Conservation (phyloP, 2,329 filamentous ascomycete genomes). For the Scortechinia acanthostroma region DNA sequence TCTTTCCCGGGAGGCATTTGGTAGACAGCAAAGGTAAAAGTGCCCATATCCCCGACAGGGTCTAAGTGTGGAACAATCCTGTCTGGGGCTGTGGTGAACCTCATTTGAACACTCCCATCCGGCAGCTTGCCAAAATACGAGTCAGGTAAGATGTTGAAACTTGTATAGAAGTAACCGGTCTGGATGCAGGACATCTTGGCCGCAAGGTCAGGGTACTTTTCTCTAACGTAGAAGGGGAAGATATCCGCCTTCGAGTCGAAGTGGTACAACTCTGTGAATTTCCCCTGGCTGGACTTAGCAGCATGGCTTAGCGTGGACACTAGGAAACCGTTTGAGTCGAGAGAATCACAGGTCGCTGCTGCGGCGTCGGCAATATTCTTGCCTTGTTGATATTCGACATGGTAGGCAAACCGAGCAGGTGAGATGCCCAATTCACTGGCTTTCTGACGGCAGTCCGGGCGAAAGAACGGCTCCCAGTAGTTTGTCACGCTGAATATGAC, state of each 20-base stretch:
- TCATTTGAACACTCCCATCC: constrained; percentile 35
- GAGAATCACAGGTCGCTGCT: constrained; percentile 22
- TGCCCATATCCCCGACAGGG: constrained; percentile 35
- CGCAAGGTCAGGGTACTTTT: constrained; percentile 30
- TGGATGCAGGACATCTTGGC: constrained; percentile 41
- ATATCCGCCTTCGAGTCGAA: constrained; percentile 43
- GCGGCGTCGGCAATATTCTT: constrained; percentile 48
- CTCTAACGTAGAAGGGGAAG: constrained; percentile 33
- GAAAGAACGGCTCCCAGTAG: constrained; percentile 43
- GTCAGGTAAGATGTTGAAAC: constrained; percentile 33
- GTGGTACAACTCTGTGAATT: constrained; percentile 38
- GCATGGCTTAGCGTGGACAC: constrained; percentile 42
- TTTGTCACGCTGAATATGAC: constrained; percentile 46
- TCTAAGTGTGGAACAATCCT: constrained; percentile 32
- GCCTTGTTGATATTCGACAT: constrained; percentile 39
- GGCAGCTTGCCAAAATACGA: constrained; percentile 33
- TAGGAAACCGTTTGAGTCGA: constrained; percentile 38
- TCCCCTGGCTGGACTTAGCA: constrained; percentile 32
- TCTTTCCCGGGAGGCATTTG: constrained; percentile 37
- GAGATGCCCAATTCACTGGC: constrained; percentile 27
- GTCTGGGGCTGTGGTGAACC: constrained; percentile 31
- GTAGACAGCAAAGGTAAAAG: constrained; percentile 36
- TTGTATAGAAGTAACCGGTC: constrained; percentile 37
- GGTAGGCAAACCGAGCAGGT: constrained; percentile 32
- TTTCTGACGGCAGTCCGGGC: constrained; percentile 27